Evolutionary conservation across 495 filamentous ascomycete species (phyloP).

Genomic region (Cryomyces minteri): DNA sequence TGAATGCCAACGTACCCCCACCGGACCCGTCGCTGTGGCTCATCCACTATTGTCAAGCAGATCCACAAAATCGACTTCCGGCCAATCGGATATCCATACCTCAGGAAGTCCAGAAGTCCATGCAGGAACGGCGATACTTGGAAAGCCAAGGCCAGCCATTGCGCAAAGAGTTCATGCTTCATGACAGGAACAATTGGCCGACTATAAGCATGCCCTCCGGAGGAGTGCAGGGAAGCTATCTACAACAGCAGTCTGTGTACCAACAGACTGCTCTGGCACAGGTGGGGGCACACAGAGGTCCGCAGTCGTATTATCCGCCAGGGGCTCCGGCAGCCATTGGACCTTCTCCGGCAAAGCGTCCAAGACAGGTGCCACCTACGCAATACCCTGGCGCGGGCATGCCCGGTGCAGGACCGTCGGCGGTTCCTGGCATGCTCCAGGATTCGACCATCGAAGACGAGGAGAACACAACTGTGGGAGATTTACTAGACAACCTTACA

Average conservation of each 20-base stretch:
- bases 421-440: constrained; percentile 1
- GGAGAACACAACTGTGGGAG: constrained; percentile 69
- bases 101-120: constrained; percentile 37
- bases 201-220: constrained; percentile 47
- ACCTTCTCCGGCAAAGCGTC: constrained; percentile 26
- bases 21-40: constrained; percentile 79
- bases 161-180: constrained; percentile 86
- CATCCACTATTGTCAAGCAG: constrained; percentile 70
- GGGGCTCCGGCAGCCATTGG: constrained; percentile 22
- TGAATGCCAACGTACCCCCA: constrained; percentile 37
- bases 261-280: constrained; percentile 1
- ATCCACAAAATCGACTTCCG: constrained; percentile 52
- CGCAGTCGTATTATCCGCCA: constrained; percentile 5
- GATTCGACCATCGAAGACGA: constrained; percentile 62
- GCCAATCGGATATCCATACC: constrained; percentile 39
- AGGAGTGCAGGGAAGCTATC: constrained; percentile 8
- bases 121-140: constrained; percentile 46
- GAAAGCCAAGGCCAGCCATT: constrained; percentile 58
- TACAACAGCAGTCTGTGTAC: constrained; percentile 7
- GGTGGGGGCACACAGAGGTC: background rate
- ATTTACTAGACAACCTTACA: constrained; percentile 71
- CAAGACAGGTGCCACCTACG: constrained; percentile 10
- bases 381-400: constrained; percentile 3
- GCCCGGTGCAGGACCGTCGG: background rate
- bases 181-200: constrained; percentile 79